Evolutionary conservation across 805 yeast species (phyloP).

Genomic region (Torulaspora maleeae): DNA sequence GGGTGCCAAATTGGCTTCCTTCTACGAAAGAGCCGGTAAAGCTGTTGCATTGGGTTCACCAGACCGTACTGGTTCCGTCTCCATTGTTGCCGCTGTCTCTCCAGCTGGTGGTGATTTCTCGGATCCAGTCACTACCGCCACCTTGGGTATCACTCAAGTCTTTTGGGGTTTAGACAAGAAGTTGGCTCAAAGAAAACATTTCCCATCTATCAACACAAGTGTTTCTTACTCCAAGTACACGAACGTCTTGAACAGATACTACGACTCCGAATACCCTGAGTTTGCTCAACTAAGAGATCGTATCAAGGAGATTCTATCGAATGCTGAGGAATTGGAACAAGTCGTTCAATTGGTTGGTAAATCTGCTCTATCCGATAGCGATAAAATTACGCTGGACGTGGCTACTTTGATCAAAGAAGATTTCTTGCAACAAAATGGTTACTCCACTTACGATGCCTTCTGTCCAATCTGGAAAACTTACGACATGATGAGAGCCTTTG

Average conservation of each 20-base stretch:
- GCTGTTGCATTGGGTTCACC: constrained; percentile 95
- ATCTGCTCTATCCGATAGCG: constrained; percentile 93
- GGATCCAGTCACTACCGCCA: constrained; percentile 97
- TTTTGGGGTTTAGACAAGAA: constrained; percentile 99
- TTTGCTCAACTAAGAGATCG: constrained; percentile 86
- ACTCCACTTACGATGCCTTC: constrained; percentile 96
- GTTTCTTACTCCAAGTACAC: constrained; percentile 97
- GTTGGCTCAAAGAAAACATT: constrained; percentile 98
- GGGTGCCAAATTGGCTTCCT: constrained; percentile 97
- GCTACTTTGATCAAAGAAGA: constrained; percentile 91
- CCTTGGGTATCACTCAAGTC: constrained; percentile 99
- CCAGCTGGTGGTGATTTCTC: constrained; percentile 99
- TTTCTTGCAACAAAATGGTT: constrained; percentile 98
- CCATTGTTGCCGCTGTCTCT: constrained; percentile 99
- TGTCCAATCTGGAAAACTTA: constrained; percentile 99
- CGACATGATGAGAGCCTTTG: constrained; percentile 95
- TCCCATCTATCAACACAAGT: constrained; percentile 96
- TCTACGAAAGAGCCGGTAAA: constrained; percentile 99
- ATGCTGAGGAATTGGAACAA: constrained; percentile 98
- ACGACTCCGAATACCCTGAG: constrained; percentile 82
- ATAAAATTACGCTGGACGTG: constrained; percentile 93
- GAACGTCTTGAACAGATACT: constrained; percentile 75
- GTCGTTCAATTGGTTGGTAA: constrained; percentile 99
- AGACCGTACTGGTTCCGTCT: constrained; percentile 92
- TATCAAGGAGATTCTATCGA: constrained; percentile 89